Conservation (phyloP, 352 stramenopile species). For the Phytopythium sindhum region DNA sequence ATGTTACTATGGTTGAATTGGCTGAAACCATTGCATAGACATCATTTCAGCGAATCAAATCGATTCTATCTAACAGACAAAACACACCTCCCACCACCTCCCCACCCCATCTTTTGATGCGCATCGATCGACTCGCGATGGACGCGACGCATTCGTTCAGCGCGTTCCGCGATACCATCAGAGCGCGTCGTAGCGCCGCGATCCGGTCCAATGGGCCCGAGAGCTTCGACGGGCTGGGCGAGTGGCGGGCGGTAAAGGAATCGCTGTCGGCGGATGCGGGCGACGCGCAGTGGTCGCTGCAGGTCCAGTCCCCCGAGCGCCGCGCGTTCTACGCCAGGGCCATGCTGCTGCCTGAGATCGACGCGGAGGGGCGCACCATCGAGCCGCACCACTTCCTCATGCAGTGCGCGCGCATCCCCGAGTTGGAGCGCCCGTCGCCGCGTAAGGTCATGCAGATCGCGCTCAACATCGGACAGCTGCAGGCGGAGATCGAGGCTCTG, state of each 20-base stretch:
- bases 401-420: slow-evolving; percentile 6
- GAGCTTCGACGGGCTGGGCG: not conserved
- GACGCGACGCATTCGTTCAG: not conserved
- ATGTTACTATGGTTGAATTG: not conserved
- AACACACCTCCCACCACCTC: not conserved
- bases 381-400: slow-evolving; percentile 4
- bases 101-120: not conserved
- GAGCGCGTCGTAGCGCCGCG: not conserved
- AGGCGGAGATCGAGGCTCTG: slow-evolving; percentile 2
- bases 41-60: slow-evolving; percentile 10
- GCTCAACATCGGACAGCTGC: slow-evolving; percentile 2
- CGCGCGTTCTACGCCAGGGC: not conserved
- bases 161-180: slow-evolving; percentile 1
- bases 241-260: not conserved
- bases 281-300: slow-evolving; percentile 3
- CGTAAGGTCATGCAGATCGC: slow-evolving; percentile 5
- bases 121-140: not conserved
- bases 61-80: not conserved
- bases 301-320: not conserved
- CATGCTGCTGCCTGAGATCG: not conserved
- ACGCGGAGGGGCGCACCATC: not conserved
- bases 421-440: slow-evolving; percentile 1
- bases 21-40: not conserved
- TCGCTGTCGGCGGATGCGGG: slow-evolving; percentile 3
- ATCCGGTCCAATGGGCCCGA: not conserved